These are phyloP conservation scores for Podospora anserina DNA, from an alignment of 495 filamentous ascomycete genomes.

Conservation along the genomic window DNA sequence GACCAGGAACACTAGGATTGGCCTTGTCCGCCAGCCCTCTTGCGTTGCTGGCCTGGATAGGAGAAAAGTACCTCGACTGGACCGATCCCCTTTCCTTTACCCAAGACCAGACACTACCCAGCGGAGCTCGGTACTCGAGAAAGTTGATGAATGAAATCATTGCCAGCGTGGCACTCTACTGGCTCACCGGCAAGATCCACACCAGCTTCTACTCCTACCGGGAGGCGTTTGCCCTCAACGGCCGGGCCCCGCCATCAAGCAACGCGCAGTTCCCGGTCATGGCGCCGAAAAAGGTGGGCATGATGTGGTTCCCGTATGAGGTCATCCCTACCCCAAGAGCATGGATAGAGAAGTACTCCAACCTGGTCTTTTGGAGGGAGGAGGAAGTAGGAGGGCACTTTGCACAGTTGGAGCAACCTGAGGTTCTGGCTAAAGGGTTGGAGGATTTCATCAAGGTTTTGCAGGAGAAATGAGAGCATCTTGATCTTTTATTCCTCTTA, in stretches of 20 bases:
- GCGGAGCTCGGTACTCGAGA: slow-evolving; percentile 10
- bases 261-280: slow-evolving; percentile 18
- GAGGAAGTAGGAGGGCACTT: slow-evolving; percentile 59
- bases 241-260: neutral
- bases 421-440: slow-evolving; percentile 51
- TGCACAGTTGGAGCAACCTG: slow-evolving; percentile 56
- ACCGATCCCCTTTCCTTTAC: slow-evolving; percentile 39
- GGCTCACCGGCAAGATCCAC: slow-evolving; percentile 60
- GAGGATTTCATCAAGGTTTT: slow-evolving; percentile 43
- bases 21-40: slow-evolving; percentile 55
- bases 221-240: slow-evolving; percentile 41
- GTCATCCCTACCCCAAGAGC: slow-evolving; percentile 46
- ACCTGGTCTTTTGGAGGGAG: slow-evolving; percentile 22
- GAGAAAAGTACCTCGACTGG: slow-evolving; percentile 68
- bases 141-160: slow-evolving; percentile 52
- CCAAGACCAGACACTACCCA: slow-evolving; percentile 4
- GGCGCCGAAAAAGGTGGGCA: slow-evolving; percentile 55
- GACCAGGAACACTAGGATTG: slow-evolving; percentile 59
- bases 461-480: neutral
- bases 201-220: slow-evolving; percentile 49
- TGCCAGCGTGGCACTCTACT: slow-evolving; percentile 58
- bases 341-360: slow-evolving; percentile 47
- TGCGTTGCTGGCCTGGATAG: slow-evolving; percentile 65
- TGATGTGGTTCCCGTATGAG: slow-evolving; percentile 56
- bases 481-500: neutral